Conservation (phyloP, 2,329 filamentous ascomycete genomes). For the Curvularia eragrostidis region DNA sequence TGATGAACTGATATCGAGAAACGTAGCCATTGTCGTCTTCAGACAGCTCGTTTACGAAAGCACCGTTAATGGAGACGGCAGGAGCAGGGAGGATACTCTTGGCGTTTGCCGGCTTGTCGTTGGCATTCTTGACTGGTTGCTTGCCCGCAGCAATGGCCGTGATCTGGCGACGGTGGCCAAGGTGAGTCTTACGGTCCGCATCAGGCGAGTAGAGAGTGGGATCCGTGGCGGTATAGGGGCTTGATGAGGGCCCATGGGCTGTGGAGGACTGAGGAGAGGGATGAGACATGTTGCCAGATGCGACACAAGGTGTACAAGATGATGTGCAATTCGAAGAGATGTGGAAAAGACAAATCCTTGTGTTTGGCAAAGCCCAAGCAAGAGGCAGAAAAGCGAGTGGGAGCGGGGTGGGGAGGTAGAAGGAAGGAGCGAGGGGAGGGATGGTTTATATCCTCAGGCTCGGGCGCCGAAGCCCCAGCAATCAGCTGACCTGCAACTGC, state of each 20-base stretch:
- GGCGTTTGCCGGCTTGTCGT: constrained; percentile 14
- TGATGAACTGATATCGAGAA: constrained; percentile 36
- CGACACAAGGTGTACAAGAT: constrained; percentile 6
- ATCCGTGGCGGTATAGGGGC: constrained; percentile 38
- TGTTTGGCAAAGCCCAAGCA: constrained; percentile 26
- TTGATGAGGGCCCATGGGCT: constrained; percentile 30
- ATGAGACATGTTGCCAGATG: constrained; percentile 35
- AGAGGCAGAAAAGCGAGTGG: constrained; percentile 19
- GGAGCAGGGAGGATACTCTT: constrained; percentile 24
- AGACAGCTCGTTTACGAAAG: constrained; percentile 39
- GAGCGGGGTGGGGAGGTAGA: constrained; percentile 20
- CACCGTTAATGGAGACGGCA: constrained; percentile 19
- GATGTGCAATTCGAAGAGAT: constrained; percentile 24
- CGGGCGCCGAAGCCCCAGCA: background rate
- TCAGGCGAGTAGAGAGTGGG: constrained; percentile 41
- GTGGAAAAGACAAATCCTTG: constrained; percentile 18
- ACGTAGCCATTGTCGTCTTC: constrained; percentile 27
- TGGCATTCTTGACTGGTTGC: constrained; percentile 11
- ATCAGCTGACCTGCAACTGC: constrained; percentile 20
- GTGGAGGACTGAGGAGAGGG: constrained; percentile 34
- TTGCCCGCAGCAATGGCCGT: constrained; percentile 18
- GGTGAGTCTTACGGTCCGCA: constrained; percentile 23
- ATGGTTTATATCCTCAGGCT: constrained; percentile 18
- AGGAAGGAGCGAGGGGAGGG: constrained; percentile 20
- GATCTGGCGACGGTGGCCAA: constrained; percentile 22